Percentiles rank a stretch among this genome's conserved stretches.
Conservation (phyloP, 2,329 filamentous ascomycete genomes). For the Helicocarpus griseus region DNA sequence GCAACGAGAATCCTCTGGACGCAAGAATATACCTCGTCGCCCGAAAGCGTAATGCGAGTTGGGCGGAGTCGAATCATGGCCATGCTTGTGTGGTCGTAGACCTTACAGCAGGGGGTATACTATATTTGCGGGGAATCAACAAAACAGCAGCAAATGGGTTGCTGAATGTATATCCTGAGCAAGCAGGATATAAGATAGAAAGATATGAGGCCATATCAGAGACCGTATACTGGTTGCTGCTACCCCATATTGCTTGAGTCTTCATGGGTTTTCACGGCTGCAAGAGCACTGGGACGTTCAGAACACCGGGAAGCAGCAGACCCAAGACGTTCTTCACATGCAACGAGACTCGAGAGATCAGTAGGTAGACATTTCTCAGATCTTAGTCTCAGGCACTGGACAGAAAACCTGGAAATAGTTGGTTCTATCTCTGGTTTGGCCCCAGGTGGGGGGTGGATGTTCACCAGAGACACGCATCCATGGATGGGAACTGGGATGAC, state of each 20-base stretch:
- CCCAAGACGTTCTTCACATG: neutral
- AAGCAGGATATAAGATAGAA: neutral
- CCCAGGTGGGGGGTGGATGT: too few species aligned
- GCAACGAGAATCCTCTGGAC: slow-evolving; percentile 5
- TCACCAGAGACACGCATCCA: too few species aligned
- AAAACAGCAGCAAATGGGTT: too few species aligned
- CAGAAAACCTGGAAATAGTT: too few species aligned
- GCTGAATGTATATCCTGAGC: neutral
- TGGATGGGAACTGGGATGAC: too few species aligned
- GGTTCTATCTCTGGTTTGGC: too few species aligned
- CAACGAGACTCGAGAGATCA: too few species aligned
- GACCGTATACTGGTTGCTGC: neutral
- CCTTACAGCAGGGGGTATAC: neutral
- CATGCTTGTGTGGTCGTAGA: neutral
- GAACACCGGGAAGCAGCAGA: neutral
- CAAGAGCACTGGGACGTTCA: neutral
- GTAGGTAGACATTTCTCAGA: too few species aligned
- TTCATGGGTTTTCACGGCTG: neutral
- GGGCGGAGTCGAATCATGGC: slow-evolving; percentile 14
- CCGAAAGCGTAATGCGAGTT: slow-evolving; percentile 12
- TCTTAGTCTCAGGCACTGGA: too few species aligned
- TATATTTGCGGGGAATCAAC: neutral
- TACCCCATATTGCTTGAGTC: neutral
- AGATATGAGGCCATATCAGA: neutral
- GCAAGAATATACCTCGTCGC: slow-evolving; percentile 8